Evolutionary conservation across 2,329 filamentous ascomycete genomes (phyloP), one percentile per base, ranked within the genome.

Genomic region (Fusarium oligoseptatum): DNA sequence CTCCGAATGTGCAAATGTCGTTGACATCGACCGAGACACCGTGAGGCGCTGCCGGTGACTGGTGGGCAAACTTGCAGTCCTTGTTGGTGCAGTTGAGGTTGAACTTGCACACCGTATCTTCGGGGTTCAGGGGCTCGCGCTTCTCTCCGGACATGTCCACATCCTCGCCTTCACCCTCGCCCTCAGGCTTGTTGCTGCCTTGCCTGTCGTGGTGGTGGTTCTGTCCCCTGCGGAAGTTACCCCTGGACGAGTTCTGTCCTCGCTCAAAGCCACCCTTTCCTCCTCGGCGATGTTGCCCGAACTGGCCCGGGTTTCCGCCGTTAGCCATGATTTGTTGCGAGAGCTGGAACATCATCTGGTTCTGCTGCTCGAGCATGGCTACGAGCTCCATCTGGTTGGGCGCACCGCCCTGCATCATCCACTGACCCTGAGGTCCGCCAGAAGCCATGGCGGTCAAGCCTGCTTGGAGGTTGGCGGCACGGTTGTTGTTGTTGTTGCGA

Each of bases 1-100:
- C 95, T 22, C 95, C 96, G 78, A 94, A 98, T 20, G 89, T 89
- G 85, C 97, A 99, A 20, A 89, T 87, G 79, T 97, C 95, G 68
- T 88, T 90, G 76, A 95, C 88, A 82, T 98, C 97, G 67, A 98
- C 88, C 0, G 92, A 88, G 3, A 89, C 90, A 32, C 93, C 94
- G 3, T 93, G 92, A 4, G 94, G 93, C 36, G 96, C 95, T 3
- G 94, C 95, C 2, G 97, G 95, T 17, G 95, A 98, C 84, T 98
- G 96, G 80, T 99, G 97, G 20, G 95, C 97, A 82, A 95, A 99
- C 75, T 92, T 93, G 85, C 97, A 99, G 71, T 97, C 94, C 76
- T 91, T 91, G 83, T 97, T 97, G 43, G 93, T 94, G 86, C 97
- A 99, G 73, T 90, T 88, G 64, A 97, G 87, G 84, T 98, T 98